Percentiles rank a stretch among this genome's conserved stretches.
phyloP scores from a whole-genome alignment of 1,284 basidiomycete species.

The Xerocomus minutiporus region DNA sequence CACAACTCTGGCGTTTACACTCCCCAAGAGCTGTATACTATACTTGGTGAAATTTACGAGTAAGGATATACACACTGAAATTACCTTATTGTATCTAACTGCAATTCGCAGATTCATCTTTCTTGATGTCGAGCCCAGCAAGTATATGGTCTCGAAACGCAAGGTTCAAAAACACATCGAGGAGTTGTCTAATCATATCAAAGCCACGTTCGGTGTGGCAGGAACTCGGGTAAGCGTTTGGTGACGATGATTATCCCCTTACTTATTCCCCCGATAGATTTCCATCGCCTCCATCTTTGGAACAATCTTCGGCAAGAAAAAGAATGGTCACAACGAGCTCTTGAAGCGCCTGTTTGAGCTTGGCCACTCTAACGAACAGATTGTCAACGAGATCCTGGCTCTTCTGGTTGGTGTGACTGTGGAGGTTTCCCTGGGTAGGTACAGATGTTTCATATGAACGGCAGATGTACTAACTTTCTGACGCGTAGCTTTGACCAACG shows the following conservation, averaged over 20 bases:
- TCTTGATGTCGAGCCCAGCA: conserved; percentile 60
- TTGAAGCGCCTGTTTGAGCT: conserved; percentile 53
- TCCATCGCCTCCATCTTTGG: conserved; percentile 47
- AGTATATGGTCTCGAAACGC: conserved; percentile 50
- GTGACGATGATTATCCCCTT: background rate
- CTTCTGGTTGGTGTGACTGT: conserved; percentile 63
- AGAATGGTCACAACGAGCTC: conserved; percentile 46
- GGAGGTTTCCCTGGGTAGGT: conserved; percentile 62
- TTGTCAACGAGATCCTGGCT: conserved; percentile 68
- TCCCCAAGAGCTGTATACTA: conserved; percentile 55
- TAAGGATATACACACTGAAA: conserved; percentile 31
- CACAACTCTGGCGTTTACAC: conserved; percentile 56
- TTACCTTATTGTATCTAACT: background rate
- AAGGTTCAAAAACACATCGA: conserved; percentile 50
- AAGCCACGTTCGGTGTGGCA: conserved; percentile 34
- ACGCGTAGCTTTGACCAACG: conserved; percentile 43
- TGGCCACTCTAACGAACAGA: conserved; percentile 52
- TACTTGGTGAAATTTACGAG: conserved; percentile 67
- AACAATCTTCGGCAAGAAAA: conserved; percentile 49
- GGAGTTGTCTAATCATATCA: conserved; percentile 55
- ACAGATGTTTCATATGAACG: background rate
- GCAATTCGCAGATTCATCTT: conserved; percentile 54
- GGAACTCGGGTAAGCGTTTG: conserved; percentile 23
- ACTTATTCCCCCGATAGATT: conserved; percentile 34
- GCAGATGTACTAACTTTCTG: conserved; percentile 2